Percentiles rank a stretch among this genome's conserved stretches.
These are phyloP conservation scores for Penicillium hordei DNA, from an alignment of 2,329 filamentous ascomycete species.

Conservation along the genomic window DNA sequence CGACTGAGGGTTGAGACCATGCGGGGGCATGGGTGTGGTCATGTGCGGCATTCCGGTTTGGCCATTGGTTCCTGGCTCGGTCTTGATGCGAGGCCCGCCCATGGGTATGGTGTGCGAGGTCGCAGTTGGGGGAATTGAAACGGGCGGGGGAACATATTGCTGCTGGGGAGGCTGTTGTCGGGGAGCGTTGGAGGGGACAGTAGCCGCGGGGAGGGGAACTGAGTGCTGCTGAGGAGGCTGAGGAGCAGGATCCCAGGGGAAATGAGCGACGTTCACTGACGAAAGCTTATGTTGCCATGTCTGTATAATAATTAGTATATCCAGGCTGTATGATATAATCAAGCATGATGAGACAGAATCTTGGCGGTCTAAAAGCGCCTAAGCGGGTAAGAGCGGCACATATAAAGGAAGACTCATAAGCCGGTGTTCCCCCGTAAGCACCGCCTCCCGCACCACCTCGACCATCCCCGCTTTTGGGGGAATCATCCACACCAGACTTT, in stretches of 20 bases:
- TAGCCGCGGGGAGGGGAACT: conserved; percentile 38
- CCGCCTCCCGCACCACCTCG: conserved; percentile 37
- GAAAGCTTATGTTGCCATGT: conserved; percentile 93
- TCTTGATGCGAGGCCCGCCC: conserved; percentile 51
- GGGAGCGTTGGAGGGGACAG: conserved; percentile 48
- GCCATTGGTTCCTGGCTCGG: conserved; percentile 50
- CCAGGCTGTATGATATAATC: conserved; percentile 15
- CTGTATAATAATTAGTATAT: conserved; percentile 48
- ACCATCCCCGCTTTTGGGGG: conserved; percentile 31
- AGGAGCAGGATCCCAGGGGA: conserved; percentile 92
- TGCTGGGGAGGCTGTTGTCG: conserved; percentile 33
- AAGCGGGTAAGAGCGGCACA: conserved; percentile 36
- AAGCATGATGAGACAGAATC: conserved; percentile 7
- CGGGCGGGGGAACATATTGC: conserved; percentile 40
- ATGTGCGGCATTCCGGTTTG: conserved; percentile 34
- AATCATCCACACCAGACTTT: conserved; percentile 14
- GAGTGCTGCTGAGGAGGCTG: conserved; percentile 45
- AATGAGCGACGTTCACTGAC: conserved; percentile 76
- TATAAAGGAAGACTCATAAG: conserved; percentile 46
- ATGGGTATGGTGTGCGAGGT: conserved; percentile 31
- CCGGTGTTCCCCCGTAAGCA: conserved; percentile 40
- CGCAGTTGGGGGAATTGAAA: conserved; percentile 35
- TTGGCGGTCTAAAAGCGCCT: conserved; percentile 26
- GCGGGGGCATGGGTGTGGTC: conserved; percentile 34
- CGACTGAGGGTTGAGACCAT: conserved; percentile 44